Evolutionary conservation across 257 asterid species (phyloP), one percentile per base, ranked within the genome.

Genomic region (Fraxinus americana): DNA sequence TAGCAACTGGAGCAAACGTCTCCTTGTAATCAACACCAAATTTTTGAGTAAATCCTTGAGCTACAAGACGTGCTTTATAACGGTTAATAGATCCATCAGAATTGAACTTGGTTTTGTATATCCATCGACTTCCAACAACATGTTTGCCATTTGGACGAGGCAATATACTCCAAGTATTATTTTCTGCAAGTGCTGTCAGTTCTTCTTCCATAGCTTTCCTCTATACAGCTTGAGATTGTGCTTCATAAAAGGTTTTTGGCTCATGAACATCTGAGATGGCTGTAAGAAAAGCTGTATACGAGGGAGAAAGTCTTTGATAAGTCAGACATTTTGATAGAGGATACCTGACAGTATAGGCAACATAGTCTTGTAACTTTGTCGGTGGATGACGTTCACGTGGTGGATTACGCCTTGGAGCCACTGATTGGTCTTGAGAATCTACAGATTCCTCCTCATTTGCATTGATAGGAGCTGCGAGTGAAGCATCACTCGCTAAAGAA

Each of bases 1-100:
- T 29, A 1, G 30, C 30, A 29, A 29, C 30, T 29, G 2, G 1
- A 29, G 30, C 30, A 29, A 29, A 29, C 1, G 1, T 29, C 30
- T 29, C 30, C 30, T 29, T 29, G 41, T 16, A n/a, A 25, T 12
- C 21, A 4, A 32, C 25, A 68, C 41, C 41, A 30, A 3, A 68
- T 30, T 68, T 30, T 17, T 68, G 72, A 54, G 72, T 68, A 34
- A 68, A 68, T 5, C 72, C 72, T 27, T n/a, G 72, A 68, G 72
- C 72, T 0, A 12, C 45, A 68, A 68, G 72, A 16, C 72, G 43
- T 38, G 9, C 43, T 38, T 38, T 38, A 38, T 38, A 8, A 6
- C 43, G 1, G 10, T 38, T 8, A 68, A 68, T 10, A 30, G 72
- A n/a, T 7, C 72, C 72, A 32, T 68, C 72, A 68, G 72, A 27